A percentile compares a stretch with the other conserved stretches of the same genome.
These are phyloP conservation scores for Plasmodium adleri DNA, from an alignment of 169 alveolate genomes.

Conservation along the genomic window DNA sequence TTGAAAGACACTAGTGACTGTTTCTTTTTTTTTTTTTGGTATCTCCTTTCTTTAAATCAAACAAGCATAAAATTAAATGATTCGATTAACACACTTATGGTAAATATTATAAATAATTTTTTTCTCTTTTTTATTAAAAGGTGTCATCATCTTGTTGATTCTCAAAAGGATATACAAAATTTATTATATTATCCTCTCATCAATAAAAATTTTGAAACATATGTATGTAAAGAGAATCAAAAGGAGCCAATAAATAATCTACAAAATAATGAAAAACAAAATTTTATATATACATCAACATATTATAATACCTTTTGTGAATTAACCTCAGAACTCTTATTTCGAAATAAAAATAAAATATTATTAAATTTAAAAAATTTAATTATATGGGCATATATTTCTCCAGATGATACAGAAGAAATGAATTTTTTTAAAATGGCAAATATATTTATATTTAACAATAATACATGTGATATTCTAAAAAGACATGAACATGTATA, in stretches of 20 bases:
- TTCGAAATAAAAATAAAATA: constrained; percentile 10
- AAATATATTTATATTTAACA: constrained; percentile 41
- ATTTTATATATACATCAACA: neutral
- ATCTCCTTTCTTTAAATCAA: constrained; percentile 3
- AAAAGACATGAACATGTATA: constrained; percentile 12
- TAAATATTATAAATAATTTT: constrained; percentile 1
- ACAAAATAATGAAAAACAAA: neutral
- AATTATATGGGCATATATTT: constrained; percentile 55
- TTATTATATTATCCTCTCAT: too few relatives aligned
- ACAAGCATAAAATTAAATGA: constrained; percentile 9
- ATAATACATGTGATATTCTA: neutral
- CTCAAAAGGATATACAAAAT: neutral
- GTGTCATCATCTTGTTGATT: neutral
- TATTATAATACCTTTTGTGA: neutral
- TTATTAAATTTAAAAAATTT: constrained; percentile 25
- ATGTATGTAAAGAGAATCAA: too few relatives aligned
- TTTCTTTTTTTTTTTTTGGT: constrained; percentile 21
- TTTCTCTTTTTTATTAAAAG: constrained; percentile 4
- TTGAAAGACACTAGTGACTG: constrained; percentile 17
- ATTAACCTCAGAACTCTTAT: neutral
- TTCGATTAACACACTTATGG: constrained; percentile 4
- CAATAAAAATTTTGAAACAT: too few relatives aligned
- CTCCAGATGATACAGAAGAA: constrained; percentile 44
- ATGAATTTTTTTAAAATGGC: constrained; percentile 51
- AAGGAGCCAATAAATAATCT: too few relatives aligned